phyloP scores from a whole-genome alignment of 129 eudicot species.

The Tanacetum coccineum region DNA sequence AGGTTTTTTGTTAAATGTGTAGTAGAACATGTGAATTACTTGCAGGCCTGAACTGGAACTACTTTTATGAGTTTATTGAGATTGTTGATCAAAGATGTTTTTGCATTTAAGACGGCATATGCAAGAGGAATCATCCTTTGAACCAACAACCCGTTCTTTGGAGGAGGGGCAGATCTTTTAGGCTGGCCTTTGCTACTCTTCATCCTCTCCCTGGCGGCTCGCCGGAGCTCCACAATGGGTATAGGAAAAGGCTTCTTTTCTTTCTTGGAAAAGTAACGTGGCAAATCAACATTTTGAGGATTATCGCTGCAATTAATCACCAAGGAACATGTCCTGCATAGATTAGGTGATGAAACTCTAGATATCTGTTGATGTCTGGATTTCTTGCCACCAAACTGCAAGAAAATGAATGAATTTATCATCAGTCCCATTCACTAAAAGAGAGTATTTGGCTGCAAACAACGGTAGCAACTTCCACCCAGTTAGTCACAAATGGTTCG shows the following conservation, averaged over 20 bases:
- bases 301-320: conserved; percentile 52
- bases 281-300: conserved; percentile 95
- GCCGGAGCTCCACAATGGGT: conserved; percentile 85
- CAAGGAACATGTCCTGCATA: conserved; percentile 28
- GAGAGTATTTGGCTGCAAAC: neutral
- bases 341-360: conserved; percentile 20
- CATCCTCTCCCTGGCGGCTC: conserved; percentile 89
- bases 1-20: neutral
- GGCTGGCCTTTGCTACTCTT: conserved; percentile 64
- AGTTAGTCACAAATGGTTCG: neutral
- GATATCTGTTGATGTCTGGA: conserved; percentile 28
- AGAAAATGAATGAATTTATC: neutral
- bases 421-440: neutral
- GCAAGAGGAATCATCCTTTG: conserved; percentile 77
- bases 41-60: conserved; percentile 84
- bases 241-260: conserved; percentile 92
- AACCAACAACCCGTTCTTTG: conserved; percentile 76
- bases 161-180: conserved; percentile 66
- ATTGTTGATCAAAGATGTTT: conserved; percentile 69
- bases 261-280: conserved; percentile 67
- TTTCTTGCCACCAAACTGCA: conserved; percentile 46
- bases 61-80: conserved; percentile 76
- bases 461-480: neutral
- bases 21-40: conserved; percentile 46
- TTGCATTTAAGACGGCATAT: conserved; percentile 68